Evolutionary conservation across 2,329 filamentous ascomycete species (phyloP).

Genomic region (Ophiosphaerella korrae): DNA sequence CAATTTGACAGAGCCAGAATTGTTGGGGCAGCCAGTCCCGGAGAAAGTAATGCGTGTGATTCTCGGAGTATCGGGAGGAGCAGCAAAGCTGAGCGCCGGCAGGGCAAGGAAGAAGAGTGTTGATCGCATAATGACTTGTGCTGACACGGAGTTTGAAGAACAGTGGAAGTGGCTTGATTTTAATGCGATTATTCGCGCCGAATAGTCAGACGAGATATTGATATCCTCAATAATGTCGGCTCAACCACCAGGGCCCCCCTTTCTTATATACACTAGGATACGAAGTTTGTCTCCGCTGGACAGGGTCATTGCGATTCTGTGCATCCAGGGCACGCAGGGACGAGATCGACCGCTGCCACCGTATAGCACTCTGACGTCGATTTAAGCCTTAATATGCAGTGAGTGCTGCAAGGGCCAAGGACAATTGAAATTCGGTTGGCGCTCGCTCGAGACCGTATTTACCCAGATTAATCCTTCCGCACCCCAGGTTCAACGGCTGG

Average conservation of each 20-base stretch:
- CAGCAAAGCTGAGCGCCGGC: conserved; percentile 20
- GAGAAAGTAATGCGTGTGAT: conserved; percentile 35
- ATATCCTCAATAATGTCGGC: not conserved
- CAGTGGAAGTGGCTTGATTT: not conserved
- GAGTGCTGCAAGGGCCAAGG: conserved; percentile 4
- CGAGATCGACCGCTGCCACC: conserved; percentile 13
- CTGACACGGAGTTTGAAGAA: not conserved
- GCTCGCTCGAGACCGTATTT: conserved; percentile 18
- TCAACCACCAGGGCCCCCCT: not conserved
- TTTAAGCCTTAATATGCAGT: conserved; percentile 23
- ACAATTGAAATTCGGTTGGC: conserved; percentile 4
- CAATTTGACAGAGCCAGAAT: conserved; percentile 28
- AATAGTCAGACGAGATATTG: not conserved
- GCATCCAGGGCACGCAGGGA: not conserved
- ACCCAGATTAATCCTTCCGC: conserved; percentile 23
- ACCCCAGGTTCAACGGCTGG: conserved; percentile 4
- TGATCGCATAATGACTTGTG: conserved; percentile 16
- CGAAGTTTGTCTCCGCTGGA: not conserved
- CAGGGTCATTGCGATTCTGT: not conserved
- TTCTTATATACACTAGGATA: conserved; percentile 12
- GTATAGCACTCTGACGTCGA: conserved; percentile 23
- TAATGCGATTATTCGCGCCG: not conserved
- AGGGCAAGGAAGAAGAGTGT: conserved; percentile 19
- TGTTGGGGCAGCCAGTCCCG: conserved; percentile 34
- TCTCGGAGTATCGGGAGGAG: conserved; percentile 25